Conservation (phyloP, 2,329 filamentous ascomycete species). For the Sporothrix mexicana region DNA sequence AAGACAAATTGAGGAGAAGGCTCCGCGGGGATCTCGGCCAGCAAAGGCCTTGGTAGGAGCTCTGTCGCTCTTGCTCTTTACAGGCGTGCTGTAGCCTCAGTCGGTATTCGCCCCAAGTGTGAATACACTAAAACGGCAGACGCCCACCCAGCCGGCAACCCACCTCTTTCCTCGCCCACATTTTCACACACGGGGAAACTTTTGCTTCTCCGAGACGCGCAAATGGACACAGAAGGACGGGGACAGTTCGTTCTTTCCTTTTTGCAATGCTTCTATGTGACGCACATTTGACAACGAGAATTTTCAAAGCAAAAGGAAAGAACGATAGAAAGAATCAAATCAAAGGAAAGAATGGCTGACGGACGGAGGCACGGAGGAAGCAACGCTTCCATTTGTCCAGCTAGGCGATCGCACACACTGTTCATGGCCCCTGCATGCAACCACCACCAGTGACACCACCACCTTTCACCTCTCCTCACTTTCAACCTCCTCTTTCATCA, state of each 20-base stretch:
- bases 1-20: neutral
- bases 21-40: conserved; percentile 19
- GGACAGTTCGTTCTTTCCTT: conserved; percentile 1
- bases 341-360: neutral
- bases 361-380: neutral
- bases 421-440: conserved; percentile 15
- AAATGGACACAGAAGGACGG: neutral
- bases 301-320: neutral
- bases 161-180: neutral
- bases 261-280: conserved; percentile 4
- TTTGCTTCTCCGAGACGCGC: conserved; percentile 23
- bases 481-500: neutral
- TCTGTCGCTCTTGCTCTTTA: conserved; percentile 17
- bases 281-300: neutral
- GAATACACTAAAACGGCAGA: conserved; percentile 13
- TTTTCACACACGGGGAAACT: conserved; percentile 18
- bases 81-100: neutral
- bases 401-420: conserved; percentile 15
- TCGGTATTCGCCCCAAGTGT: too few species aligned
- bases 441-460: conserved; percentile 3
- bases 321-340: neutral
- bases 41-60: conserved; percentile 20
- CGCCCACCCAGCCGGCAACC: neutral
- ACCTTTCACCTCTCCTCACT: neutral
- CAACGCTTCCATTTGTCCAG: conserved; percentile 1